Evolutionary conservation across 441 rosid genomes (phyloP).

Genomic region (Daphne laureola): DNA sequence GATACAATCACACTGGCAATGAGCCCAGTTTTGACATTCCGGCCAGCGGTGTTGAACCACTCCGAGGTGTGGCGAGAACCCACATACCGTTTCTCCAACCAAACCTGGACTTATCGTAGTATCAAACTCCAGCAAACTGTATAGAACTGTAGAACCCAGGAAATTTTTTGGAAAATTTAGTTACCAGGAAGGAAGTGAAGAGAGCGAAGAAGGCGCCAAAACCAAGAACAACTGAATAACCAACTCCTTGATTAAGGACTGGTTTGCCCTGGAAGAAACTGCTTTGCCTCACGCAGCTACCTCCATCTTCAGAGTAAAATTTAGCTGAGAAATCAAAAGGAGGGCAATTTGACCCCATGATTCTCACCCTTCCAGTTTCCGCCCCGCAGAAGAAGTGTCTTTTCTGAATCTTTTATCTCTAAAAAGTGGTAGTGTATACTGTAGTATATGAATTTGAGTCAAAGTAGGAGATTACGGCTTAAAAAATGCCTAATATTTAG

Average conservation of each 20-base stretch:
- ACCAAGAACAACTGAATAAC: slow-evolving; percentile 79
- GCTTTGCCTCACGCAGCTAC: slow-evolving; percentile 46
- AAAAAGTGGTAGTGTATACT: no score
- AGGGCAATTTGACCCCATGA: slow-evolving; percentile 47
- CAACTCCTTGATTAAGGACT: slow-evolving; percentile 71
- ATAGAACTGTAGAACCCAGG: background rate
- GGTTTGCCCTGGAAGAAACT: slow-evolving; percentile 68
- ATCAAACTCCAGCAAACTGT: background rate
- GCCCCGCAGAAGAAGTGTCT: no score
- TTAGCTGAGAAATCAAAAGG: slow-evolving; percentile 65
- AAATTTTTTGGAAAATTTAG: background rate
- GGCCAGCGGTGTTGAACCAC: slow-evolving; percentile 98
- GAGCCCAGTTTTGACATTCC: slow-evolving; percentile 91
- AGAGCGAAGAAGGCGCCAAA: slow-evolving; percentile 89
- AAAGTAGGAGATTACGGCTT: no score
- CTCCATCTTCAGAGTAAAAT: slow-evolving; percentile 39
- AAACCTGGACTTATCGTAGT: slow-evolving; percentile 38
- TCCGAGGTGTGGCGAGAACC: slow-evolving; percentile 85
- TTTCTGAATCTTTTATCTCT: no score
- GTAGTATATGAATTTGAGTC: no score
- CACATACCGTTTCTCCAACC: slow-evolving; percentile 84
- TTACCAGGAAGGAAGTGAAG: slow-evolving; percentile 83
- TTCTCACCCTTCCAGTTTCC: background rate
- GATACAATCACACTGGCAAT: slow-evolving; percentile 94
- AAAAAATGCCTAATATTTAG: no score